Conservation (phyloP, 2,329 filamentous ascomycete genomes). For the Colletotrichum trifolii region DNA sequence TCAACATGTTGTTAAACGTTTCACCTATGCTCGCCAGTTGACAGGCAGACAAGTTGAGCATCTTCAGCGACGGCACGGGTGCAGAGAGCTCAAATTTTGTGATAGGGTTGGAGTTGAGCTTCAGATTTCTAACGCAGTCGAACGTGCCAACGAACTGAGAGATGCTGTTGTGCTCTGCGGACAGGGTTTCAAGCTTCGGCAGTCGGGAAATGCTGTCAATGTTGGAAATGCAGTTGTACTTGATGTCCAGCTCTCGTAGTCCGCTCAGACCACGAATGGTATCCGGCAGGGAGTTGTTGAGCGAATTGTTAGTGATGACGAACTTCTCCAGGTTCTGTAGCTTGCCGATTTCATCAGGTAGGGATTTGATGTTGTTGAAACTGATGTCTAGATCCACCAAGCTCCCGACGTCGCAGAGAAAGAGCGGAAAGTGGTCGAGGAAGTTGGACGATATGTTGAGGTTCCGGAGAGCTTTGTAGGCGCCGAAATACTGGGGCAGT, state of each 20-base stretch:
- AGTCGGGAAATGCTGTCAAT: slow-evolving; percentile 89
- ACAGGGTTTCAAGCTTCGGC: slow-evolving; percentile 87
- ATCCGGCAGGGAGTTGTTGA: slow-evolving; percentile 79
- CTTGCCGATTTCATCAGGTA: slow-evolving; percentile 83
- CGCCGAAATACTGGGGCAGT: slow-evolving; percentile 84
- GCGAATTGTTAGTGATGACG: slow-evolving; percentile 94
- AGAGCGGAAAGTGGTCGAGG: slow-evolving; percentile 84
- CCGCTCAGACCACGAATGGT: slow-evolving; percentile 79
- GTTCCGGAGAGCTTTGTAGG: slow-evolving; percentile 81
- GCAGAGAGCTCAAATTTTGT: slow-evolving; percentile 89
- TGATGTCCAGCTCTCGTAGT: slow-evolving; percentile 90
- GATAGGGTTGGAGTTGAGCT: slow-evolving; percentile 93
- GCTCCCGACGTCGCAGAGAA: slow-evolving; percentile 83
- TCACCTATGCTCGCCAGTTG: slow-evolving; percentile 92
- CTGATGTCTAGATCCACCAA: slow-evolving; percentile 95
- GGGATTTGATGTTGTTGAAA: slow-evolving; percentile 86
- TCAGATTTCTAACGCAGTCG: slow-evolving; percentile 82
- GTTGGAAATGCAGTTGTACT: slow-evolving; percentile 89
- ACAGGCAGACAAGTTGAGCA: slow-evolving; percentile 88
- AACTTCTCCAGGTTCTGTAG: slow-evolving; percentile 86
- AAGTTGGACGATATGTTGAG: slow-evolving; percentile 96
- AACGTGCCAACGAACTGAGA: slow-evolving; percentile 93
- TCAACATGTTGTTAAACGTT: slow-evolving; percentile 87
- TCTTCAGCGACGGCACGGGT: slow-evolving; percentile 83
- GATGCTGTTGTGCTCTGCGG: slow-evolving; percentile 92